phyloP scores from a whole-genome alignment of 345 rosid species.

The Dipteronia dyeriana region DNA sequence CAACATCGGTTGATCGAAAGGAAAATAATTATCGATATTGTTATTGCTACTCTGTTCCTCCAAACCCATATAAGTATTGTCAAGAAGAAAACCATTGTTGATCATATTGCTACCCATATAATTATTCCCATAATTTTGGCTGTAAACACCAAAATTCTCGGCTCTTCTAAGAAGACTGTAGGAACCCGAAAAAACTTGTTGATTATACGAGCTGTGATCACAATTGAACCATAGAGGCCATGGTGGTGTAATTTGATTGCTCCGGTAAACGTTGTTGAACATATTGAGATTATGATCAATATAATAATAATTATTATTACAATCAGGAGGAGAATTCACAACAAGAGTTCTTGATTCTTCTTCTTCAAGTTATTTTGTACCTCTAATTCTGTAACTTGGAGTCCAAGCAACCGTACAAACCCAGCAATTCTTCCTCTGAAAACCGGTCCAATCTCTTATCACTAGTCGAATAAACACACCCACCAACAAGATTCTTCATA shows the following conservation, averaged over 20 bases:
- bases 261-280: neutral
- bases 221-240: neutral
- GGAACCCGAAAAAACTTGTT: neutral
- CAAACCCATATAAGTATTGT: neutral
- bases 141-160: neutral
- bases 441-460: conserved; percentile 3
- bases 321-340: neutral
- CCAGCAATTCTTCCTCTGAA: neutral
- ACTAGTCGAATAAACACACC: neutral
- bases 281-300: no score
- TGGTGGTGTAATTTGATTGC: neutral
- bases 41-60: no score
- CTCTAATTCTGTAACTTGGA: conserved; percentile 5
- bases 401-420: neutral
- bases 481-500: neutral
- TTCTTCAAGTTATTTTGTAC: conserved; percentile 1
- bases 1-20: no score
- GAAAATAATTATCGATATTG: no score
- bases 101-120: neutral
- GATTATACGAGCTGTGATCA: neutral
- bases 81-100: neutral
- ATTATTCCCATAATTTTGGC: neutral
- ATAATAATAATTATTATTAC: no score
- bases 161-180: neutral
- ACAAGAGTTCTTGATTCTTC: neutral